Evolutionary conservation across 257 asterid species (phyloP), one percentile per base, ranked within the genome.

Genomic region (Scutellaria galericulata): DNA sequence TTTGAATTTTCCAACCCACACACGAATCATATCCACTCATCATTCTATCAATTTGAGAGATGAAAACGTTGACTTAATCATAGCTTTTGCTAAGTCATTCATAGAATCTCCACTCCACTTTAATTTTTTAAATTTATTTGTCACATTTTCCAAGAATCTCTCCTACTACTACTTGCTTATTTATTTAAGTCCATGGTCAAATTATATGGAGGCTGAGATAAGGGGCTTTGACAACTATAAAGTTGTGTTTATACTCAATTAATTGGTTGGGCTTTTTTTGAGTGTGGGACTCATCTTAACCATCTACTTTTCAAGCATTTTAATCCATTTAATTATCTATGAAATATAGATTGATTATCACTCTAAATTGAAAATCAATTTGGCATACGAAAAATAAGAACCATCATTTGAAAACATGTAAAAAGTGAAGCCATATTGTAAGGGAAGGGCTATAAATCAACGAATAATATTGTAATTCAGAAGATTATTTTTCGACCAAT

Each of bases 21-120:
- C 37, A 31, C 37, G 7, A 59, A 15, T 24, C 31, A 37, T 27
- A 20, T 5, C 45, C 52, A 45, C n/a, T 7, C 15, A 48, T 66
- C 18, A 18, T 18, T 18, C 18, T 18, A 18, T 18, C 37, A 22
- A 7, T 9, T 40, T 31, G 39, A 44, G 47, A 14, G 64, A 58
- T 66, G 35, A 53, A 73, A 64, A 48, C 39, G 58, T 75, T 75
- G 78, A 75, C 73, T 75, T 59, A 7, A 9, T 40, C 42, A 14
- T 31, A 9, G n/a, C 39, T 59, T 64, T 12, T 5, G 3, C 3
- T n/a, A 3, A 76, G 73, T 77, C 77, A 13, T 45, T 0, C 9
- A 9, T 61, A 9, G 71, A 68, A 62, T 59, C 75, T 61, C 27
- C 7, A 61, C n/a, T 27, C 9, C 6, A 9, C 9, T 44, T n/a